Evolutionary conservation across 2,329 filamentous ascomycete genomes (phyloP), one percentile per base, ranked within the genome.

Genomic region (Aspergillus caelatus): DNA sequence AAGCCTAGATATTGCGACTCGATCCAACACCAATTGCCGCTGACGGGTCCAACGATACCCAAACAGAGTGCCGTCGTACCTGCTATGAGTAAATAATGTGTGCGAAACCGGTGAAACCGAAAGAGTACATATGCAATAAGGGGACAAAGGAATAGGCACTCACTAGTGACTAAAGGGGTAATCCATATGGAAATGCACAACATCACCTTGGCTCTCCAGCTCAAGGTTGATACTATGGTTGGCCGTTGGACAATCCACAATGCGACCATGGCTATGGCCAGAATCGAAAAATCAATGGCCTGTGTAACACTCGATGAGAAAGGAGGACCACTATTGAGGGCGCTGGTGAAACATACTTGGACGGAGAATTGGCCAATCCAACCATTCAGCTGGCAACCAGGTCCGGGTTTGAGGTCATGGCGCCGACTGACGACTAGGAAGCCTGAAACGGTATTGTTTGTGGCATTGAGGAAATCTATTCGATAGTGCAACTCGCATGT

Each of bases 11-110:
- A 55, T 16, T 30, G 52, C 4, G 52, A 19, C n/a, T 55, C 30
- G n/a, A 55, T 55, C 52, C 52, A 55, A 23, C 52, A 55, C 52
- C 52, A 55, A 26, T 55, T 55, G 16, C 52, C 52, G 11, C 52
- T 55, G 1, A 55, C 52, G 10, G 52, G 52, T 3, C 52, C 52
- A 16, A 36, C 4, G 16, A 55, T 36, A 2, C 16, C 52, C 32
- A 55, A 10, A 6, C 32, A 21, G 32, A 55, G 2, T 3, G 32
- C 52, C 7, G 52, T 36, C 1, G 32, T 23, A 26, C 52, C 52
- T 55, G 30, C 14, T 5, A 23, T 14, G 21, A 19, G 32, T 23
- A 7, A 39, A 8, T n/a, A 10, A 2, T 19, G n/a, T 14, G 52
- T 10, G 26, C 10, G 2, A 2, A 34, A n/a, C 9, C 16, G 16